Evolutionary conservation across 2,329 filamentous ascomycete genomes (phyloP).

Genomic region (Bipolaris victoriae): DNA sequence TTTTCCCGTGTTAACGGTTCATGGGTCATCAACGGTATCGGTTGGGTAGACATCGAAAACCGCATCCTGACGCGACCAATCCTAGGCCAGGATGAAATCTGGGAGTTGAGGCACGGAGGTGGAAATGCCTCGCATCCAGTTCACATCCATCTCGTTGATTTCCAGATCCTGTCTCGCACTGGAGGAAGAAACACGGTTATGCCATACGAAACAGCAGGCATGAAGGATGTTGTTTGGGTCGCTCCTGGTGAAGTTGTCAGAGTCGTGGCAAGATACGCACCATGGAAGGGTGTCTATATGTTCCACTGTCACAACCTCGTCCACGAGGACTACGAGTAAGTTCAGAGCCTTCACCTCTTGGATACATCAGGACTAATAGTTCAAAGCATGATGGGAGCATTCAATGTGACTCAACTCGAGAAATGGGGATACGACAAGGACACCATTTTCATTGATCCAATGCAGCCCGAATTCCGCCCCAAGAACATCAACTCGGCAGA

Average conservation of each 20-base stretch:
- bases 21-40: conserved; percentile 47
- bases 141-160: conserved; percentile 66
- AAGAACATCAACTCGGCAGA: conserved; percentile 32
- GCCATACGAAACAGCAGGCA: conserved; percentile 61
- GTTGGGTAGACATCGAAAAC: conserved; percentile 42
- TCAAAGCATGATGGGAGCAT: conserved; percentile 50
- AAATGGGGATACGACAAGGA: conserved; percentile 42
- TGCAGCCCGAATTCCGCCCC: conserved; percentile 37
- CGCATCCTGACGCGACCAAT: conserved; percentile 40
- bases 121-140: conserved; percentile 61
- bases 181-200: conserved; percentile 53
- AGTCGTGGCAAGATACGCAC: conserved; percentile 41
- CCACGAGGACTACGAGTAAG: conserved; percentile 52
- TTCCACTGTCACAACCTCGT: conserved; percentile 56
- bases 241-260: conserved; percentile 53
- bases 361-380: conserved; percentile 6
- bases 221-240: conserved; percentile 66
- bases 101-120: conserved; percentile 53
- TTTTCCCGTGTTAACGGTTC: conserved; percentile 38
- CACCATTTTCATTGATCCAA: conserved; percentile 43
- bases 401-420: conserved; percentile 51
- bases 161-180: conserved; percentile 59
- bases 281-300: conserved; percentile 58
- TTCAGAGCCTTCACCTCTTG: background rate
- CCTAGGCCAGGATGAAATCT: conserved; percentile 46